phyloP scores from a whole-genome alignment of 108 stramenopile genomes.

The Cyclostephanos tholiformis region DNA sequence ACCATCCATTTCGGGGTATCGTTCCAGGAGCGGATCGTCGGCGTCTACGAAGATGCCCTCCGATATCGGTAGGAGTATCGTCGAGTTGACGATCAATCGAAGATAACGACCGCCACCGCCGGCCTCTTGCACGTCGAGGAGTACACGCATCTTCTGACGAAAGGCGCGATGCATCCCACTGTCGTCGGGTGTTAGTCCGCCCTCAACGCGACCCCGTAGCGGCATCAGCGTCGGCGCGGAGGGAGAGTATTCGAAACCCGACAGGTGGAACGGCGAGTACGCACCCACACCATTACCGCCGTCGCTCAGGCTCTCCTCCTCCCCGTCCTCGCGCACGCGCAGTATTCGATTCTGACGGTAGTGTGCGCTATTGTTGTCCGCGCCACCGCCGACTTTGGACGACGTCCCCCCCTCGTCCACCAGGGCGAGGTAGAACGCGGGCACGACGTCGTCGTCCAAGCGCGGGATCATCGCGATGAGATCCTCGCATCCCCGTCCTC shows the following conservation, averaged over 20 bases:
- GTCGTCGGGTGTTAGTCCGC: conserved; percentile 24
- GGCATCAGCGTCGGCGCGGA: background rate
- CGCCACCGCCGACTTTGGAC: background rate
- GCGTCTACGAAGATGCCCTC: conserved; percentile 50
- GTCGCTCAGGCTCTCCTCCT: conserved; percentile 24
- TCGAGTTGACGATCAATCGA: conserved; percentile 30
- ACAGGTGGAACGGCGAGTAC: conserved; percentile 33
- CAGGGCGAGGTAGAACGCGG: conserved; percentile 22
- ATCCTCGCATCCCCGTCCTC: conserved; percentile 16
- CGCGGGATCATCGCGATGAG: conserved; percentile 27
- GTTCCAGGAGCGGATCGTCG: conserved; percentile 50
- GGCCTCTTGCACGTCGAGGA: conserved; percentile 6
- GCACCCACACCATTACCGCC: conserved; percentile 1
- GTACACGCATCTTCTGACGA: conserved; percentile 24
- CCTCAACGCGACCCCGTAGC: conserved; percentile 20
- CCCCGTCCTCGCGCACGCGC: conserved; percentile 11
- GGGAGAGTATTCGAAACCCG: conserved; percentile 8
- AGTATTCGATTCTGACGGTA: conserved; percentile 18
- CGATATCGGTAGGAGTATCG: conserved; percentile 40
- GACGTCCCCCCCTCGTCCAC: background rate
- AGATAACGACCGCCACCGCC: background rate
- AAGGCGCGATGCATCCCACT: conserved; percentile 44
- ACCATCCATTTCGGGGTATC: conserved; percentile 6
- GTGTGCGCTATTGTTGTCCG: background rate
- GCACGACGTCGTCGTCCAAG: conserved; percentile 9